Base-by-base conservation (phyloP, 2,329 filamentous ascomycete genomes). In the Nemania sp. region DNA sequence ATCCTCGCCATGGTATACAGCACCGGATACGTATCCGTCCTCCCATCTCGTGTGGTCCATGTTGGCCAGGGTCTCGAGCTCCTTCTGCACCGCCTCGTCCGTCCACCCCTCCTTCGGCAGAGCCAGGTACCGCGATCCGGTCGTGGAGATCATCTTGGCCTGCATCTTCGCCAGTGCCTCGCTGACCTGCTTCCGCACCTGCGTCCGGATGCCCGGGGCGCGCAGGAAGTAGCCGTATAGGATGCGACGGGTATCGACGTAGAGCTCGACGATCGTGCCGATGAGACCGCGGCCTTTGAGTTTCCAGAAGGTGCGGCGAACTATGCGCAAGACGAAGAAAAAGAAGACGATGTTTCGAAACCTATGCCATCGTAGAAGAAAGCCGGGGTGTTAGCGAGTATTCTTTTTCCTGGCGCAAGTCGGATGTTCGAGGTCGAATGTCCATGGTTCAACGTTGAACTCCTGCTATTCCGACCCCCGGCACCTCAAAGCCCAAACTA, bases 1-100 rank as follows among this genome's bases (percentile, higher is more conserved):
- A 33, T 89, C 82, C 48, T 94, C 94, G 61, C 94, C 94, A 69
- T 97, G 93, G 70, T 99, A 99, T 28, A 99, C 94, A 23, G 94
- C 93, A 24, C 94, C 94, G 36, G 90, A 95, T 49, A 99, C 94
- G 61, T 84, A 87, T 7, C 94, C 94, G 71, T 97, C 93, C 74
- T 99, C 94, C 94, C 94, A 99, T 61, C 89, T 83, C 2, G 92
- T 96, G 73, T 97, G 94, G 66, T 97, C 88, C 89, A 99, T 89
- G 43, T 80, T 85, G 14, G 87, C 86, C 62, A 99, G 78, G 62
- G 84, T 83, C 56, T 86, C 83, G 57, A 99, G 81, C 77, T 97
- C 93, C 56, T 84, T 82, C 63, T 86, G 83, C 36, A 99, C 82
- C 59, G 86, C 84, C 15, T 97, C 91, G 36, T 86, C 80, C 22